Base-by-base conservation (phyloP, 2,329 filamentous ascomycete species). In the Cercospora janseana region DNA sequence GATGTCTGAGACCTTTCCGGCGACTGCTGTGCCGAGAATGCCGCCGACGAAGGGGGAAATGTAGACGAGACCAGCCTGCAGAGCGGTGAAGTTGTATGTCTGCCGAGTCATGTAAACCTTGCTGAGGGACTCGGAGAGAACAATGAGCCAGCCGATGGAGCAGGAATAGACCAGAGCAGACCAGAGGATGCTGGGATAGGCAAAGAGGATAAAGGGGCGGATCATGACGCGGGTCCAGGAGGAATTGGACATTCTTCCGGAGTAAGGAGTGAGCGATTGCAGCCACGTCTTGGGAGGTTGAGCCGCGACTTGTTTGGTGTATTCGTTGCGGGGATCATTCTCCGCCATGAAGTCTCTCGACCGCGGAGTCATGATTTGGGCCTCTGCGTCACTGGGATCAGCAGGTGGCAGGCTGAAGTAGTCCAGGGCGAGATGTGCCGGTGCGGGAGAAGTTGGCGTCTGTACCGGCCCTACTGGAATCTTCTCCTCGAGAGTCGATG, bases 61-160 rank as follows among this genome's bases (percentile, higher is more conserved):
- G 67, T 96, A 97, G 1, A 97, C 80, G 0, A 97, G 76, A 6
- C 92, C 92, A 0, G 88, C 87, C 55, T 88, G 85, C 0, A 96
- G 73, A 0, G 88, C 79, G 18, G 79, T 83, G 66, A 97, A 97
- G 59, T 91, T 81, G 72, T 97, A 97, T 0, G 76, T 77, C 0
- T 79, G 73, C 0, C 75, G 73, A 47, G 82, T 75, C 28, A 87
- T 81, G 68, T 88, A 97, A 54, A 97, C 86, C 51, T 86, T 77
- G 0, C 88, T 80, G 2, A 97, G 82, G 0, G 86, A 87, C 69
- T 97, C 91, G 0, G 90, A 95, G 1, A 97, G 80, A 34, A 97
- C 90, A 58, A 97, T 96, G 21, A 97, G 78, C 93, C 92, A 97
- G 28, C 92, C 92, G 5, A 97, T 81, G 0, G 90, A 93, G 60